Percentiles rank a stretch among this genome's conserved stretches.
Conservation (phyloP, 495 filamentous ascomycete genomes). For the Hypomontagnella monticulosa region DNA sequence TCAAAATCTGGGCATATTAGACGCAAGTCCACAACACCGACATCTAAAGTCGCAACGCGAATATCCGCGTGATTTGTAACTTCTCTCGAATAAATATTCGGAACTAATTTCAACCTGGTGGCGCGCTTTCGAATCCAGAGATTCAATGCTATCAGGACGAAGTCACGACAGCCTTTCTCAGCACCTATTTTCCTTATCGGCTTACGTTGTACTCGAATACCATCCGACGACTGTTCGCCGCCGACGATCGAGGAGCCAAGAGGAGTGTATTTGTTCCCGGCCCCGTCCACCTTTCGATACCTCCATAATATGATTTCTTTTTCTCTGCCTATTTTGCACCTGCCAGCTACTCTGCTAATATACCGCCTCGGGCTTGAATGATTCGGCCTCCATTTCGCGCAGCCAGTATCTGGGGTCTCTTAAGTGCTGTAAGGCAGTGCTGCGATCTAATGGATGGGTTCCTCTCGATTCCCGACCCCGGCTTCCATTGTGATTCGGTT, state of each 20-base stretch:
- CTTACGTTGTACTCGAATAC: slow-evolving; percentile 49
- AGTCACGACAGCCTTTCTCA: slow-evolving; percentile 62
- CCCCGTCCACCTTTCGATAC: slow-evolving; percentile 30
- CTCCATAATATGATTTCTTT: slow-evolving; percentile 40
- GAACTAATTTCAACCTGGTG: slow-evolving; percentile 54
- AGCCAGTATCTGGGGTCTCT: background rate
- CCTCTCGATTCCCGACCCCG: slow-evolving; percentile 23
- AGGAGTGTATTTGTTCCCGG: slow-evolving; percentile 35
- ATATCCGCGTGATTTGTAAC: slow-evolving; percentile 45
- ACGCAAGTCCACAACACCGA: slow-evolving; percentile 5
- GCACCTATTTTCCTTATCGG: slow-evolving; percentile 48
- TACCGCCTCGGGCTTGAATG: slow-evolving; percentile 26
- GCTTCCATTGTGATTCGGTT: slow-evolving; percentile 36
- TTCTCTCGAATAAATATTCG: slow-evolving; percentile 40
- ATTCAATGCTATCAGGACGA: slow-evolving; percentile 62
- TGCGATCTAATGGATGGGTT: slow-evolving; percentile 29
- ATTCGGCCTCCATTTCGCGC: background rate
- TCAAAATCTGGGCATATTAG: slow-evolving; percentile 86
- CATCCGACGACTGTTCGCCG: slow-evolving; percentile 38
- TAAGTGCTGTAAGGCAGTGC: slow-evolving; percentile 8
- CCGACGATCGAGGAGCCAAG: slow-evolving; percentile 39
- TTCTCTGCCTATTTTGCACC: slow-evolving; percentile 28
- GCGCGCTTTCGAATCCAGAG: slow-evolving; percentile 56
- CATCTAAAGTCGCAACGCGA: slow-evolving; percentile 19
- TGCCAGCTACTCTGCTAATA: slow-evolving; percentile 35